These are phyloP conservation scores for Pezicula radicicola DNA, from an alignment of 2,329 filamentous ascomycete genomes.

Conservation along the genomic window DNA sequence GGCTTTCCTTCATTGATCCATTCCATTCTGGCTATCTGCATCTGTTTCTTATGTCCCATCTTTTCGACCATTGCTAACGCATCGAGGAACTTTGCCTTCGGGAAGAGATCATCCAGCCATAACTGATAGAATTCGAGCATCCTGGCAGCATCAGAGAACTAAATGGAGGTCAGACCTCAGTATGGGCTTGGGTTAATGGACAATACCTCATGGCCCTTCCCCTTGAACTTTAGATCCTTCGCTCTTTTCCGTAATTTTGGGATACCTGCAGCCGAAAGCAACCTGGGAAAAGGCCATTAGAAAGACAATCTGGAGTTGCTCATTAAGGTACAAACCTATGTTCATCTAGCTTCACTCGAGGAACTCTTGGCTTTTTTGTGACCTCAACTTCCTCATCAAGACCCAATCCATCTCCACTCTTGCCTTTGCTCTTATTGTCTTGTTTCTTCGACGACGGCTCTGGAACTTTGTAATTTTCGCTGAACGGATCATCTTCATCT, in stretches of 20 bases:
- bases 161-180: conserved; percentile 4
- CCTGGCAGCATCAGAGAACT: conserved; percentile 81
- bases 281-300: conserved; percentile 38
- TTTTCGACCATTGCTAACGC: conserved; percentile 90
- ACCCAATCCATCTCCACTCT: conserved; percentile 60
- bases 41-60: conserved; percentile 77
- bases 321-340: conserved; percentile 48
- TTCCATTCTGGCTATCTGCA: conserved; percentile 71
- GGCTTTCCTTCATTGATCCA: conserved; percentile 81
- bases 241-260: conserved; percentile 74
- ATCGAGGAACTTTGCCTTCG: conserved; percentile 90
- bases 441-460: conserved; percentile 32
- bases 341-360: conserved; percentile 85
- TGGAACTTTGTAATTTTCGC: conserved; percentile 34
- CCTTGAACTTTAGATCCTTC: conserved; percentile 74
- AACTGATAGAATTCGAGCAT: conserved; percentile 90
- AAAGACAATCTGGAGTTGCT: not conserved
- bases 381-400: conserved; percentile 86
- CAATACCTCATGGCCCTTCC: conserved; percentile 84
- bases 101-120: conserved; percentile 95
- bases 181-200: not conserved
- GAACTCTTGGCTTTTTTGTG: conserved; percentile 66
- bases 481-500: conserved; percentile 23
- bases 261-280: conserved; percentile 82
- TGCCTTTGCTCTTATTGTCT: conserved; percentile 26